These are phyloP conservation scores for Yamadazyma atlantica DNA, from an alignment of 1,139 yeast species.

Conservation along the genomic window DNA sequence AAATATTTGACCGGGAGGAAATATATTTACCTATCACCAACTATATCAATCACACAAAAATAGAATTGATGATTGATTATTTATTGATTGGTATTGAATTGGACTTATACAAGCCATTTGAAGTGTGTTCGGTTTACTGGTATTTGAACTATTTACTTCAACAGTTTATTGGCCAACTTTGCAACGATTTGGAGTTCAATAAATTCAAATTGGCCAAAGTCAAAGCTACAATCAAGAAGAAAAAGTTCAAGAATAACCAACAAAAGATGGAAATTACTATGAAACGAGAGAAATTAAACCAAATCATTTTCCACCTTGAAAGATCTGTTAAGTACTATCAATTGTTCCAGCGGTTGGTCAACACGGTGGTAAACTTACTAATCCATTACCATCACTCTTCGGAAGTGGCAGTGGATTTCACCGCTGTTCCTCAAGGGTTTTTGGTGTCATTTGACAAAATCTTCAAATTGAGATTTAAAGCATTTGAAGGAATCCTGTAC, in stretches of 20 bases:
- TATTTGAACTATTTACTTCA: conserved; percentile 51
- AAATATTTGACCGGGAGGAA: conserved; percentile 36
- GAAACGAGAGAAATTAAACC: conserved; percentile 26
- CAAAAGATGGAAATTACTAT: conserved; percentile 32
- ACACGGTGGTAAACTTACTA: conserved; percentile 22
- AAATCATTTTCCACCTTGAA: conserved; percentile 17
- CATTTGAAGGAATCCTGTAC: conserved; percentile 80
- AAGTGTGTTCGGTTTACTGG: conserved; percentile 68
- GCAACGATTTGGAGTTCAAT: conserved; percentile 21
- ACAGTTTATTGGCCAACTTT: conserved; percentile 50
- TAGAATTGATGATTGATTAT: conserved; percentile 70
- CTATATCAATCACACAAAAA: conserved; percentile 65
- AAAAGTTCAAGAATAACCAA: conserved; percentile 37
- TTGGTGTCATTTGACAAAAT: conserved; percentile 47
- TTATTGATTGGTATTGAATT: conserved; percentile 74
- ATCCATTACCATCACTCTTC: conserved; percentile 18
- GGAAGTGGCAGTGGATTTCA: conserved; percentile 13
- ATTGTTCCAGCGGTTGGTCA: conserved; percentile 35
- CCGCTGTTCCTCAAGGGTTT: conserved; percentile 29
- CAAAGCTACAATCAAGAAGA: conserved; percentile 38
- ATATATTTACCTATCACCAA: conserved; percentile 58
- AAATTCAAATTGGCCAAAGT: conserved; percentile 38
- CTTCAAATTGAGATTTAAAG: conserved; percentile 73
- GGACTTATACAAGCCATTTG: conserved; percentile 73
- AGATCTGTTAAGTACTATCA: conserved; percentile 32